These are phyloP conservation scores for Hymenoscyphus infarciens DNA, from an alignment of 2,329 filamentous ascomycete genomes.

Conservation along the genomic window DNA sequence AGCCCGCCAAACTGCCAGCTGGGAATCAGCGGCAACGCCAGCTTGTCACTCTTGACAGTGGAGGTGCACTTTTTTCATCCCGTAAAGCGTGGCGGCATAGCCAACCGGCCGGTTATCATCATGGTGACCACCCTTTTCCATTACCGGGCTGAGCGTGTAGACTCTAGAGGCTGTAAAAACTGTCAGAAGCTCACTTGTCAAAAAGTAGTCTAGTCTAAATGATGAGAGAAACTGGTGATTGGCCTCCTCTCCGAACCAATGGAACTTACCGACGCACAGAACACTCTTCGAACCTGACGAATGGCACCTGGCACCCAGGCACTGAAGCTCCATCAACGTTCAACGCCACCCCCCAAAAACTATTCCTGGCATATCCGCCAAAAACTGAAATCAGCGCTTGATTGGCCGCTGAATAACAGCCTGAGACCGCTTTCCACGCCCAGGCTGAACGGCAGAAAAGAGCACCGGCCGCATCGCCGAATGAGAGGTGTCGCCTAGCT, in stretches of 20 bases:
- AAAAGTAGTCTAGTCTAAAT: not conserved
- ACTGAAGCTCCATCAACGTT: not conserved
- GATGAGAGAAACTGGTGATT: not conserved
- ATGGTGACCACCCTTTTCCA: no score
- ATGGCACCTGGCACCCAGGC: no score
- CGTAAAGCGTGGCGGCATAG: no score
- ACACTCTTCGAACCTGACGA: not conserved
- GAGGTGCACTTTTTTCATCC: no score
- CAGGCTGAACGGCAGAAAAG: conserved; percentile 3
- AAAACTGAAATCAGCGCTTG: not conserved
- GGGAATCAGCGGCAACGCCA: not conserved
- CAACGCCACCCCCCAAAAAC: not conserved
- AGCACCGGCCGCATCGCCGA: not conserved
- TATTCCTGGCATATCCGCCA: not conserved
- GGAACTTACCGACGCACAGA: not conserved
- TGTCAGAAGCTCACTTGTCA: not conserved
- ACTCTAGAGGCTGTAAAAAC: not conserved
- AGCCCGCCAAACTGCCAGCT: not conserved
- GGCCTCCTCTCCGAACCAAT: not conserved
- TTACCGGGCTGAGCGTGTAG: no score
- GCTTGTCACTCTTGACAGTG: not conserved
- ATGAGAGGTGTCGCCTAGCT: not conserved
- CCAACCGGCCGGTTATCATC: no score
- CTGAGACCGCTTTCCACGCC: not conserved
- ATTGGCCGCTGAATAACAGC: not conserved